Conservation (phyloP, 2,329 filamentous ascomycete species). For the Exophiala calicioides region DNA sequence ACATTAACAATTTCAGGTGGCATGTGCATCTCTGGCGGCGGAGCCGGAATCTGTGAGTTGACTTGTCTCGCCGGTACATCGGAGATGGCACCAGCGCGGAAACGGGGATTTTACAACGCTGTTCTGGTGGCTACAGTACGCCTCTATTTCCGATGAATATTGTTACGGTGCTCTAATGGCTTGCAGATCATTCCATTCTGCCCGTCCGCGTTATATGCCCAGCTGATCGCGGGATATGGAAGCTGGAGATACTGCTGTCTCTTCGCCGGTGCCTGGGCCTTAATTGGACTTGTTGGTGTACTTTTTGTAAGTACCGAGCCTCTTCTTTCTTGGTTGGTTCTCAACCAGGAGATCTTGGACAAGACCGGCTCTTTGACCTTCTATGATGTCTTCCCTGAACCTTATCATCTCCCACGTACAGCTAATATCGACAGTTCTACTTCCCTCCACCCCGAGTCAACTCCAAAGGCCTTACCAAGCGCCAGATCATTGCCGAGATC, state of each 20-base stretch:
- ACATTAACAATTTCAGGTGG: slow-evolving; percentile 41
- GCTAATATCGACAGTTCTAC: no score
- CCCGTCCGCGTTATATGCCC: slow-evolving; percentile 63
- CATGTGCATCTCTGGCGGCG: slow-evolving; percentile 62
- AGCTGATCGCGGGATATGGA: slow-evolving; percentile 53
- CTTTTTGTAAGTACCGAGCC: no score
- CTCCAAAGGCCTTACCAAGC: slow-evolving; percentile 26
- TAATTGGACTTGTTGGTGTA: slow-evolving; percentile 45
- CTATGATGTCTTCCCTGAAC: no score
- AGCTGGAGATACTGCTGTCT: slow-evolving; percentile 48
- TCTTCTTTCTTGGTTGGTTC: no score
- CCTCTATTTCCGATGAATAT: no score
- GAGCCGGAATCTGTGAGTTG: slow-evolving; percentile 68
- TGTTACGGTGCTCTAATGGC: no score
- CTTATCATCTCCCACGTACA: no score
- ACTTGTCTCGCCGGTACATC: slow-evolving; percentile 68
- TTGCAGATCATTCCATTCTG: slow-evolving; percentile 65
- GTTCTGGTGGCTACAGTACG: no score
- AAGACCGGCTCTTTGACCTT: no score
- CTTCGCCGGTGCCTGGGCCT: slow-evolving; percentile 46
- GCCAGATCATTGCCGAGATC: slow-evolving; percentile 47
- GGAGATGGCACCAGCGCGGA: slow-evolving; percentile 65
- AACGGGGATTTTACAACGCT: slow-evolving; percentile 65
- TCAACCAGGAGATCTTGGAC: no score
- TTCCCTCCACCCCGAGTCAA: slow-evolving; percentile 49